A percentile compares a stretch with the other conserved stretches of the same genome.
Conservation (phyloP, 192 early-diverging fungal genomes). For the Coemansia sp. region DNA sequence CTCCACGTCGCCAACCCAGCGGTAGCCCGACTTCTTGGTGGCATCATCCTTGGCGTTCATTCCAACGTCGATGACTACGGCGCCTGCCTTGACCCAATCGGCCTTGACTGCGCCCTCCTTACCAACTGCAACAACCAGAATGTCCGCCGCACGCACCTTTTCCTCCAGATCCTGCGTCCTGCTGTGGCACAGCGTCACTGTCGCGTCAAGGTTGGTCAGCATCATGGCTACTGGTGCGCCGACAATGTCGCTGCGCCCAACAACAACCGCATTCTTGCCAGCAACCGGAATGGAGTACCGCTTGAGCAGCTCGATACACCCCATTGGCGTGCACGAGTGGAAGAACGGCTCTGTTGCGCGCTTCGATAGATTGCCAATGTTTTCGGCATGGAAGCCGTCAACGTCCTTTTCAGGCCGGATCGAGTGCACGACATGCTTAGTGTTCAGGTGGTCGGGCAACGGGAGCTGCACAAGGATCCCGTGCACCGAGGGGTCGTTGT, state of each 20-base stretch:
- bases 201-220: conserved; percentile 79
- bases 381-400: conserved; percentile 96
- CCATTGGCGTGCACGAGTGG: conserved; percentile 96
- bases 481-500: conserved; percentile 80
- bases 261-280: conserved; percentile 90
- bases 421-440: conserved; percentile 78
- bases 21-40: conserved; percentile 85
- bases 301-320: conserved; percentile 83
- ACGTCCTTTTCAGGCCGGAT: conserved; percentile 91
- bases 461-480: conserved; percentile 97
- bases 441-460: conserved; percentile 82
- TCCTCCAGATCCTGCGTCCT: conserved; percentile 72
- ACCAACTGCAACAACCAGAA: conserved; percentile 90
- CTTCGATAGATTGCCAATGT: conserved; percentile 91
- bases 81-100: conserved; percentile 93
- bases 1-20: conserved; percentile 95
- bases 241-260: conserved; percentile 97
- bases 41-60: conserved; percentile 87
- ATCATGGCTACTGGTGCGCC: conserved; percentile 81
- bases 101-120: conserved; percentile 77
- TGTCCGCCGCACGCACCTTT: conserved; percentile 82
- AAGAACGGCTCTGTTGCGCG: conserved; percentile 78
- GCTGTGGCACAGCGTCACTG: conserved; percentile 94
- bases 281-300: conserved; percentile 66
- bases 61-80: conserved; percentile 96